These are phyloP conservation scores for Rhododendron ferrugineum DNA, from an alignment of 148 eudicot species.

Conservation along the genomic window DNA sequence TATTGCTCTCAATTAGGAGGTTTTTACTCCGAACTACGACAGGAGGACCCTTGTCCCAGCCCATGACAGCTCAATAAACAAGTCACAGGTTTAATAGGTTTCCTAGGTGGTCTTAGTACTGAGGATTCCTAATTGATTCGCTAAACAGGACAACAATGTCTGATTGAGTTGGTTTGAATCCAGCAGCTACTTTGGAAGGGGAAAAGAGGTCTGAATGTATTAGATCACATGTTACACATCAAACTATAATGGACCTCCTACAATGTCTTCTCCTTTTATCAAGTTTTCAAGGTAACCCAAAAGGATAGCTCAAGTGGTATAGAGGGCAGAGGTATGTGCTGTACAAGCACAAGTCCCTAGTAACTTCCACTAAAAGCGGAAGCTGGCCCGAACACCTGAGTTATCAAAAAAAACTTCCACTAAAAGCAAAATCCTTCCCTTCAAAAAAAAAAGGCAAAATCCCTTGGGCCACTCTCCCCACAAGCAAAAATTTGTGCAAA, in stretches of 20 bases:
- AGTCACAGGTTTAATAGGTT: not conserved
- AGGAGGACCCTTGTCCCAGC: not conserved
- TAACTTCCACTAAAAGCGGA: too few species aligned
- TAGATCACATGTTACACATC: not conserved
- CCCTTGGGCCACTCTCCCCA: too few species aligned
- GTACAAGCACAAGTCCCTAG: not conserved
- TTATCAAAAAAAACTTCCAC: too few species aligned
- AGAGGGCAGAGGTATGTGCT: not conserved
- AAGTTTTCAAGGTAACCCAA: not conserved
- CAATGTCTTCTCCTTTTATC: not conserved
- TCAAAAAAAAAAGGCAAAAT: too few species aligned
- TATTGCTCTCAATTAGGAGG: not conserved
- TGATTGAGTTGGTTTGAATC: not conserved
- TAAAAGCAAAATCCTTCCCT: too few species aligned
- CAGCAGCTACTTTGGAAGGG: not conserved
- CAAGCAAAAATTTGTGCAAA: too few species aligned
- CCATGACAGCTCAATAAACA: not conserved
- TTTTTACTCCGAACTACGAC: not conserved
- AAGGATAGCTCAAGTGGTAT: not conserved
- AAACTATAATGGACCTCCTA: not conserved
- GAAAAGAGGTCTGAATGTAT: not conserved
- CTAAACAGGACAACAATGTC: not conserved
- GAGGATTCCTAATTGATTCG: not conserved
- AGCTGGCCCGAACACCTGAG: too few species aligned
- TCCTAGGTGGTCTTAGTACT: not conserved